Conservation (phyloP, 116 monocot genomes). For the Dioscorea cayenensis region DNA sequence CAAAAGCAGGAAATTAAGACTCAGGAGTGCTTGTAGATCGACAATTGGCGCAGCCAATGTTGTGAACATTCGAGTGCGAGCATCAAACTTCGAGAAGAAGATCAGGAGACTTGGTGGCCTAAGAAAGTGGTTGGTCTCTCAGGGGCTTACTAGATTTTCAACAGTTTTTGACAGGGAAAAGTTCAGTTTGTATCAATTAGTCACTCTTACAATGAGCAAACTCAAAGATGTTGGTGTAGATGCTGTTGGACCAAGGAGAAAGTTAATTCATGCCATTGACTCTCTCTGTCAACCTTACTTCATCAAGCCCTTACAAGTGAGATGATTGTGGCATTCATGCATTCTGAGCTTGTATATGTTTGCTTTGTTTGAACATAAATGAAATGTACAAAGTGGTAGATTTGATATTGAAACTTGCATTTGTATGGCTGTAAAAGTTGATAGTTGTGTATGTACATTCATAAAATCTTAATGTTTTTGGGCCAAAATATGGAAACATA, state of each 20-base stretch:
- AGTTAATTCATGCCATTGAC: conserved; percentile 75
- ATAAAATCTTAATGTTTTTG: no score
- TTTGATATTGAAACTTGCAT: no score
- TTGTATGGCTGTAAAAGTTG: no score
- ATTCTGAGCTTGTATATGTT: no score
- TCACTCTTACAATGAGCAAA: conserved; percentile 50
- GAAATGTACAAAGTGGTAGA: no score
- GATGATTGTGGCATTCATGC: not conserved
- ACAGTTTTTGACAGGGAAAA: conserved; percentile 47
- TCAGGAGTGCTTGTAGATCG: not conserved
- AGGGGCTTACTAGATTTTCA: conserved; percentile 32
- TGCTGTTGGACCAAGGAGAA: conserved; percentile 81
- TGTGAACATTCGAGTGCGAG: conserved; percentile 29
- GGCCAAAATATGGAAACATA: no score
- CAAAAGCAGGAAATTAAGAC: not conserved
- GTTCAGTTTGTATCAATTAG: conserved; percentile 43
- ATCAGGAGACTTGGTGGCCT: conserved; percentile 47
- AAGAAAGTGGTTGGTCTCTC: conserved; percentile 44
- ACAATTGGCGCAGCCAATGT: conserved; percentile 23
- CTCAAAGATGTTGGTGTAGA: conserved; percentile 68
- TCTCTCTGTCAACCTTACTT: conserved; percentile 39
- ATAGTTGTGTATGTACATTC: no score
- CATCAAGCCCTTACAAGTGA: not conserved
- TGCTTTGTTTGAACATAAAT: no score
- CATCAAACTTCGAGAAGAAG: conserved; percentile 38